Percentiles rank a stretch among this genome's conserved stretches.
These are phyloP conservation scores for Phtheirospermum japonicum DNA, from an alignment of 257 asterid species.

Conservation along the genomic window DNA sequence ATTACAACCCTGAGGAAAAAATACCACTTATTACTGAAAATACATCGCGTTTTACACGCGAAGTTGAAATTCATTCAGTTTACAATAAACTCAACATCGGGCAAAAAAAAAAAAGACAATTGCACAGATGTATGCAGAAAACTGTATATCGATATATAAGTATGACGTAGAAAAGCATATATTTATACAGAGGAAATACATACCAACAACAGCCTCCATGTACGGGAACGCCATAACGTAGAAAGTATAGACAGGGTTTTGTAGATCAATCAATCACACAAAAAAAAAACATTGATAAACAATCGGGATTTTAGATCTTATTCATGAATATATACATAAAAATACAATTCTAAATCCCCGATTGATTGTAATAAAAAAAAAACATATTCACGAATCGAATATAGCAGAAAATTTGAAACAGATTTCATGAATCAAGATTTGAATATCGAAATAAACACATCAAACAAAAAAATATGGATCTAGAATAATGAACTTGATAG, in stretches of 20 bases:
- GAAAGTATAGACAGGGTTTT: not conserved
- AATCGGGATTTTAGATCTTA: too few relatives aligned
- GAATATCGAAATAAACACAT: too few relatives aligned
- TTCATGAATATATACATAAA: too few relatives aligned
- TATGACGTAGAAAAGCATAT: not conserved
- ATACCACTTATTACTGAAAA: slow-evolving; percentile 18
- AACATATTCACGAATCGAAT: too few relatives aligned
- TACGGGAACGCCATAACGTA: slow-evolving; percentile 72
- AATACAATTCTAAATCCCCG: too few relatives aligned
- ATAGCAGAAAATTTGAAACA: too few relatives aligned
- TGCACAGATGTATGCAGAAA: not conserved
- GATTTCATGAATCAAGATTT: too few relatives aligned
- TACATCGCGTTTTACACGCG: slow-evolving; percentile 9
- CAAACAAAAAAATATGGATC: too few relatives aligned
- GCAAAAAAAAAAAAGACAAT: not conserved
- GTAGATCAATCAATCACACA: too few relatives aligned
- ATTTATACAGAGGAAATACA: slow-evolving; percentile 20
- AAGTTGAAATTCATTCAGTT: not conserved
- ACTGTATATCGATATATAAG: not conserved
- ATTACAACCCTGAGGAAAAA: not conserved
- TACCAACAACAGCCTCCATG: slow-evolving; percentile 81
- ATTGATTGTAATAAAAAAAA: too few relatives aligned
- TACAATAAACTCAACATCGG: not conserved
- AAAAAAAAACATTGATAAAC: too few relatives aligned
- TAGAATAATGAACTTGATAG: too few relatives aligned